Conservation (phyloP, 1,284 basidiomycete genomes). For the Taiwanofungus camphoratus region DNA sequence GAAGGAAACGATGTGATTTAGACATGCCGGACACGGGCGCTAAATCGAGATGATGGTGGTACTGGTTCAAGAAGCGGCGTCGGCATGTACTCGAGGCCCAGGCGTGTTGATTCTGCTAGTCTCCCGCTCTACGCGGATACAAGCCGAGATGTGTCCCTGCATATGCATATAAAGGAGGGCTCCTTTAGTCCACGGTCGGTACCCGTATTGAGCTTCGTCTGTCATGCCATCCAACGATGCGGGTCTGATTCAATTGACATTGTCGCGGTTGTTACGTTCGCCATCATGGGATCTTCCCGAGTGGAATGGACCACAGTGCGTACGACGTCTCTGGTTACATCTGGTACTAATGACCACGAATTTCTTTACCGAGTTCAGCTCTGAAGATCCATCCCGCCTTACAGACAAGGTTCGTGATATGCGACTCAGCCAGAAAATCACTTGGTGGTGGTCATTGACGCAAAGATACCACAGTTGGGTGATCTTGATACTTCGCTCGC, state of each 20-base stretch:
- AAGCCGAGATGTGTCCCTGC: too few species aligned
- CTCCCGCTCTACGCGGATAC: too few species aligned
- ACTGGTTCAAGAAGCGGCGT: too few species aligned
- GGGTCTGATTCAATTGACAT: slow-evolving; percentile 17
- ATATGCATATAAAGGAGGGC: too few species aligned
- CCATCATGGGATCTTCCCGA: slow-evolving; percentile 26
- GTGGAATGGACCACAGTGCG: slow-evolving; percentile 23
- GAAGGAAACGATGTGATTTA: too few species aligned
- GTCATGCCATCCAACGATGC: too few species aligned
- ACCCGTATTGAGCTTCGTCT: too few species aligned
- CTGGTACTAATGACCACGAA: not conserved
- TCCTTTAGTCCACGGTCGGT: too few species aligned
- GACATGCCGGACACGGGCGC: too few species aligned
- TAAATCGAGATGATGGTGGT: too few species aligned
- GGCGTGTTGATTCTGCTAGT: too few species aligned
- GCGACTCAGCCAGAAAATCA: not conserved
- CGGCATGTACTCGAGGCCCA: too few species aligned
- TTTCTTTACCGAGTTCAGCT: slow-evolving; percentile 2
- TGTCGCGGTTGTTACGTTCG: slow-evolving; percentile 21
- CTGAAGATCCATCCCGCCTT: slow-evolving; percentile 10
- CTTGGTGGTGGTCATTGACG: not conserved
- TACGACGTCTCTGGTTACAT: slow-evolving; percentile 5
- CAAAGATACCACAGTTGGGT: slow-evolving; percentile 16
- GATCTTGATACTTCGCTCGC: slow-evolving; percentile 24
- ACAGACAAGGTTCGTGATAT: slow-evolving; percentile 14